Base-by-base conservation (phyloP, 805 yeast genomes). In the Zygosaccharomyces gambellarensis region DNA sequence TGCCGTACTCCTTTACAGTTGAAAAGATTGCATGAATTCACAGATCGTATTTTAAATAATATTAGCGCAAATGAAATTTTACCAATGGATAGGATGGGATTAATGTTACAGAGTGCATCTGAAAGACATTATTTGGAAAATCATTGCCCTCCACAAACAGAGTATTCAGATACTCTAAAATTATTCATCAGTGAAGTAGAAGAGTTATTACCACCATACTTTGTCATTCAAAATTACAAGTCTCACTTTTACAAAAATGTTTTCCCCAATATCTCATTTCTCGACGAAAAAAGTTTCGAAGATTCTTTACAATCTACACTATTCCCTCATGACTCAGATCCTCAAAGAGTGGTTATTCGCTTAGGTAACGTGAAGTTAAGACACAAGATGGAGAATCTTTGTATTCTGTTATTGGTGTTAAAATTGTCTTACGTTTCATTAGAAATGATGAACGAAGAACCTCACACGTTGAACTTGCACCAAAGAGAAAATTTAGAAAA, bases 391-490 rank as follows among this genome's bases (percentile, higher is more conserved):
- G 65, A 62, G 45, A 58, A 56, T 45, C 30, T 66, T 10, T 56
- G 62, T 27, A 50, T 60, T 2, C 49, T 67, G 10, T 42, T 65
- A 31, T 57, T 64, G 4, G 51, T 65, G 2, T 39, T 67, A 29
- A 64, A 65, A 45, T 45, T 65, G 17, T 56, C 69, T 2, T 62
- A 57, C 47, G 56, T 63, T n/a, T 64, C 68, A 1, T 55, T 62
- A 28, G 45, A 51, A 22, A 53, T 56, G 14, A 49, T 55, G 32
- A 56, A 53, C 17, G 57, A 50, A 25, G 51, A 47, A 25, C 36
- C 54, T 3, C 46, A 40, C 25, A 54, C 49, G 5, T 32, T 41
- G 7, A 49, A 50, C 25, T 42, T 47, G 6, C 40, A 45, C 36
- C 54, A 54, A 44, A 50, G 53, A 36, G 58, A 53, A 17, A 47